Base-by-base conservation (phyloP, 192 early-diverging fungal species). In the Podila verticillata region DNA sequence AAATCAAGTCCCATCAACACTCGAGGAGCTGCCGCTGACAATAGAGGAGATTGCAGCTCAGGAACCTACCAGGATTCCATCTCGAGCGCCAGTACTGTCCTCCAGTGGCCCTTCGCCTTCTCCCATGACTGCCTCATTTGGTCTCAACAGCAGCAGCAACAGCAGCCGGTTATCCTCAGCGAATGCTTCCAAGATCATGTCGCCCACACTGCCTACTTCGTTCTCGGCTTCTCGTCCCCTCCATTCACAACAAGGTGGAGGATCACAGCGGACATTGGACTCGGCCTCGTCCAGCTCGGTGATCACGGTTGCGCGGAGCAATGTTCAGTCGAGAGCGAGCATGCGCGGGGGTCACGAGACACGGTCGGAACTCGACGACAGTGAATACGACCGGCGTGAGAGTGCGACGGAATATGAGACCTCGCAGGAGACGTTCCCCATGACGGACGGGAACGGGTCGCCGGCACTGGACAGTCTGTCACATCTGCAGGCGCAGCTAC, bases 321-420 rank as follows among this genome's bases (percentile, higher is more conserved):
- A 26, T 17, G 24, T 54, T 7, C 24, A 24, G 1, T 54, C 51
- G 7, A 24, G 51, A 54, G 24, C 51, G n/a, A 54, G 22, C 24
- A 54, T n/a, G 22, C 51, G 22, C 7, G 49, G 17, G 7, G 51
- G n/a, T 7, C 20, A 54, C 10, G 73, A 75, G 15, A 28, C 39
- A 7, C 68, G 67, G 2, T 79, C 65, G 3, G 70, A 80, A 26
- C 3, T 65, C 6, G 58, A 80, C 13, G 77, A 80, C 31, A 72
- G 70, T 8, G 77, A 80, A 36, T 64, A 67, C 20, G 77, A 80
- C n/a, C 77, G 58, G 7, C 51, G 69, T 15, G 77, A 72, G 48
- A 80, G 77, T 24, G 70, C 70, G 12, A 80, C 77, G 0, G 77
- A 80, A 5, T 80, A 80, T 13, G 77, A 80, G 56, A 80, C 77